Evolutionary conservation across 352 stramenopile species (phyloP).

Genomic region (Phytophthora chlamydospora): DNA sequence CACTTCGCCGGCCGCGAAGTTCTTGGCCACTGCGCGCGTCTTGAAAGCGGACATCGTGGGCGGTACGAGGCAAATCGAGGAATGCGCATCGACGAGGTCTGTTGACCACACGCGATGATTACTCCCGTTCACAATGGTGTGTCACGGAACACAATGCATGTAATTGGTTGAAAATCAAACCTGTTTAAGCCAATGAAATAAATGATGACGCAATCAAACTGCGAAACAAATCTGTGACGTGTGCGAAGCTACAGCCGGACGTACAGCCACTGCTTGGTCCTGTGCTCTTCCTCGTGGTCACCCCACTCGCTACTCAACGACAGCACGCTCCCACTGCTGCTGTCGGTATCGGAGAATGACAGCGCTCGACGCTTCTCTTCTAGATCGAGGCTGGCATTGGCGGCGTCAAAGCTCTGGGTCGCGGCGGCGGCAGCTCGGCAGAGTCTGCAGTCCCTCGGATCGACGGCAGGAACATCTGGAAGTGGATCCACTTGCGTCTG

Average conservation of each 20-base stretch:
- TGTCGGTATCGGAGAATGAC: constrained; percentile 31
- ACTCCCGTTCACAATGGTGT: constrained; percentile 10
- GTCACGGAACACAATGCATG: background rate
- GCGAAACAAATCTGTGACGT: constrained; percentile 13
- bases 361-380: constrained; percentile 8
- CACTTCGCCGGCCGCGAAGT: constrained; percentile 51
- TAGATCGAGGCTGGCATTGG: constrained; percentile 1
- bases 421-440: constrained; percentile 14
- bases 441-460: constrained; percentile 26
- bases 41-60: constrained; percentile 19
- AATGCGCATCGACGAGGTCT: constrained; percentile 4
- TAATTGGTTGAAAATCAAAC: constrained; percentile 12
- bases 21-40: constrained; percentile 44
- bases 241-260: constrained; percentile 34
- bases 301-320: constrained; percentile 10
- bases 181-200: background rate
- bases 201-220: constrained; percentile 9
- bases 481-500: constrained; percentile 30
- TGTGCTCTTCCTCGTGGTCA: constrained; percentile 6
- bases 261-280: constrained; percentile 32
- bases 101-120: constrained; percentile 11
- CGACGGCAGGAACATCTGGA: constrained; percentile 13
- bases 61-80: constrained; percentile 6
- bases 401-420: constrained; percentile 2
- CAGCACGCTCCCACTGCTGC: constrained; percentile 19